These are phyloP conservation scores for Phalaenopsis equestris DNA, from an alignment of 106 monocot genomes.

Conservation along the genomic window DNA sequence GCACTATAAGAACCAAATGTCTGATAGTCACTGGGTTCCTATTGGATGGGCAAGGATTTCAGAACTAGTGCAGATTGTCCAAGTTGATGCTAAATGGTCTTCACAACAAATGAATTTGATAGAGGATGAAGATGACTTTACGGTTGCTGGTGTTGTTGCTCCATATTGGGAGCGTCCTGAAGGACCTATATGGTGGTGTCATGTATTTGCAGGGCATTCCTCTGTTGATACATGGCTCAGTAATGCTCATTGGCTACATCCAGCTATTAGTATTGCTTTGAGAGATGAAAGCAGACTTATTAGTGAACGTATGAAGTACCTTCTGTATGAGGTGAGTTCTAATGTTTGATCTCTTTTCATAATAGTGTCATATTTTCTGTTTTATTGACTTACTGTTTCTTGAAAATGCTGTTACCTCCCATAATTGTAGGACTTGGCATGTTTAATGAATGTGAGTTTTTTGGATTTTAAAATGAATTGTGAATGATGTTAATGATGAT, in stretches of 20 bases:
- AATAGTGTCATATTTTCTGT: neutral
- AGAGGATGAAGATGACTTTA: slow-evolving; percentile 59
- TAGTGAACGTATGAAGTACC: slow-evolving; percentile 94
- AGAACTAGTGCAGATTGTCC: slow-evolving; percentile 71
- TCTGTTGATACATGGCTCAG: slow-evolving; percentile 54
- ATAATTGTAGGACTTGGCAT: neutral
- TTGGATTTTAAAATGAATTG: neutral
- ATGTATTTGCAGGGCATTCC: slow-evolving; percentile 55
- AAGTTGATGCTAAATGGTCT: slow-evolving; percentile 48
- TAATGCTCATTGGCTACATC: slow-evolving; percentile 84
- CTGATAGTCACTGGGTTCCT: slow-evolving; percentile 70
- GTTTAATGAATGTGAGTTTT: neutral
- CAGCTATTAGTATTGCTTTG: slow-evolving; percentile 81
- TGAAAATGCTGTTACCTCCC: neutral
- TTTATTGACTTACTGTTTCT: neutral
- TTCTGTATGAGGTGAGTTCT: slow-evolving; percentile 81
- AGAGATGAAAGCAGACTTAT: slow-evolving; percentile 86
- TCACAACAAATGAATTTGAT: slow-evolving; percentile 38
- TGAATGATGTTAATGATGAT: no score
- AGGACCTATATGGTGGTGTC: slow-evolving; percentile 97
- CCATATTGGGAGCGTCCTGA: slow-evolving; percentile 87
- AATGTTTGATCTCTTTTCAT: slow-evolving; percentile 7
- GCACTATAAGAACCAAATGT: neutral
- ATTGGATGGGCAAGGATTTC: slow-evolving; percentile 86
- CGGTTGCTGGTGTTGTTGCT: slow-evolving; percentile 76